These are phyloP conservation scores for Moelleriella libera DNA, from an alignment of 2,329 filamentous ascomycete genomes.

Conservation along the genomic window DNA sequence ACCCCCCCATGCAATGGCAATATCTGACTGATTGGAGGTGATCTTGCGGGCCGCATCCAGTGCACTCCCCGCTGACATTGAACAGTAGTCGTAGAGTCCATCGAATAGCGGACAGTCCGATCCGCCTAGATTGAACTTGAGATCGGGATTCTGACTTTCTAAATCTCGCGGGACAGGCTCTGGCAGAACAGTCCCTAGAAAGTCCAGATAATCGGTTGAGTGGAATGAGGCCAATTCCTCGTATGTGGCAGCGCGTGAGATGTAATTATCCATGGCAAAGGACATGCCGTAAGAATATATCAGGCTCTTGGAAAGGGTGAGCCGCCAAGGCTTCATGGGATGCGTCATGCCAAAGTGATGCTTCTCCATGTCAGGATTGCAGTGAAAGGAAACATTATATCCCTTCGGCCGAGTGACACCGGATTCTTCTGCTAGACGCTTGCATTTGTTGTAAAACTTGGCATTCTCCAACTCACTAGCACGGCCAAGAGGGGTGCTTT, in stretches of 20 bases:
- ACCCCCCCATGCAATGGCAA: conserved; percentile 95
- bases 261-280: conserved; percentile 90
- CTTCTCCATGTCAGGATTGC: conserved; percentile 86
- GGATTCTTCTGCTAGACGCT: conserved; percentile 41
- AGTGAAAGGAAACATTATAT: conserved; percentile 88
- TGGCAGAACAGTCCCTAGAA: conserved; percentile 59
- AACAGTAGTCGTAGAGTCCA: conserved; percentile 88
- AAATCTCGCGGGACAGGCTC: conserved; percentile 50
- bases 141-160: conserved; percentile 46
- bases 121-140: conserved; percentile 72
- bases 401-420: conserved; percentile 70
- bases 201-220: conserved; percentile 78
- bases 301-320: conserved; percentile 88
- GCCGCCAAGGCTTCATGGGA: conserved; percentile 97
- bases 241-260: conserved; percentile 68
- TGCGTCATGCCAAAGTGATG: conserved; percentile 96
- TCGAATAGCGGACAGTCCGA: conserved; percentile 96
- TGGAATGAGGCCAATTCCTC: conserved; percentile 85
- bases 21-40: conserved; percentile 74
- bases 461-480: conserved; percentile 40
- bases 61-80: conserved; percentile 80
- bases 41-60: conserved; percentile 86
- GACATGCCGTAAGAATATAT: conserved; percentile 93
- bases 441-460: conserved; percentile 42
- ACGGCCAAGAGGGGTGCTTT: conserved; percentile 31